Conservation (phyloP, 176 grass and related monocot species). For the Cocos nucifera region DNA sequence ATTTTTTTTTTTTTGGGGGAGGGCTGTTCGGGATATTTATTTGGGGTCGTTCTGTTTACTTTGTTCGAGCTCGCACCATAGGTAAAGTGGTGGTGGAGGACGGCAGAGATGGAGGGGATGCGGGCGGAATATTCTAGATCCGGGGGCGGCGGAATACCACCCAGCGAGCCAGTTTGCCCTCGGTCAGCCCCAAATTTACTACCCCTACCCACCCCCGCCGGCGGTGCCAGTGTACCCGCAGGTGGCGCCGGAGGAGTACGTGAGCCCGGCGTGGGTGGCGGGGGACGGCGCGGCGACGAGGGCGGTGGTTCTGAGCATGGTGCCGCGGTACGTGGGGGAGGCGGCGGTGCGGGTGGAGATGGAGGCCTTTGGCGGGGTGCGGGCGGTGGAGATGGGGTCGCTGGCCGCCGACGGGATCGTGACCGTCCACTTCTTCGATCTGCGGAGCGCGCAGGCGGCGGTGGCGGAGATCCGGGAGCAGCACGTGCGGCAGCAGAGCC, state of each 20-base stretch:
- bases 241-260: constrained; percentile 22
- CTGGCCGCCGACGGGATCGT: constrained; percentile 52
- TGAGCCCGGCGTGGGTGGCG: constrained; percentile 24
- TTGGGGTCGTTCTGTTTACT: too few relatives aligned
- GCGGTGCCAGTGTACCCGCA: not conserved
- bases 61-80: too few relatives aligned
- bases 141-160: too few relatives aligned
- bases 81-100: too few relatives aligned
- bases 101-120: too few relatives aligned
- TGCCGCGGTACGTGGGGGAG: constrained; percentile 53
- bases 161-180: too few relatives aligned
- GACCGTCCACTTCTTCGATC: constrained; percentile 74
- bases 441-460: constrained; percentile 63
- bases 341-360: constrained; percentile 43
- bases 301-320: constrained; percentile 62
- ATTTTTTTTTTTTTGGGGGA: too few relatives aligned
- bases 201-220: constrained; percentile 22
- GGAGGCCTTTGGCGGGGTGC: constrained; percentile 68
- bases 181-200: constrained; percentile 29
- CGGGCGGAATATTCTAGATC: too few relatives aligned
- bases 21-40: too few relatives aligned
- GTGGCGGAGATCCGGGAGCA: constrained; percentile 48
- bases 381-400: constrained; percentile 35
- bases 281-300: constrained; percentile 45
- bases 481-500: constrained; percentile 65